Evolutionary conservation across 495 filamentous ascomycete genomes (phyloP).

Genomic region (Aspergillus diversus): DNA sequence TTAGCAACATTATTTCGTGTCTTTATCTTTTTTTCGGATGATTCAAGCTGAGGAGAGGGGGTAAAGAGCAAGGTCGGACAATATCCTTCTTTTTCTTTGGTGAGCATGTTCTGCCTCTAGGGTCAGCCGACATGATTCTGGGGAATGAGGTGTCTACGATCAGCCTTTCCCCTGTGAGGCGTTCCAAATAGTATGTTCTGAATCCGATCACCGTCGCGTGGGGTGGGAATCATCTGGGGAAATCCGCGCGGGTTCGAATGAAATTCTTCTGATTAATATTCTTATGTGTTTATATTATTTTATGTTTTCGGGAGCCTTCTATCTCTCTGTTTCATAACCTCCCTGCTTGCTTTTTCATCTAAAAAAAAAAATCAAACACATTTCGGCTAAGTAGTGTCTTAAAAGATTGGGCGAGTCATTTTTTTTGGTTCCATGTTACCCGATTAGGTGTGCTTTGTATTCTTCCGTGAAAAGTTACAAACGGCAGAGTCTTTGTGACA

Average conservation of each 20-base stretch:
- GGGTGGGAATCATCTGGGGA: constrained; percentile 31
- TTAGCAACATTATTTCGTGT: constrained; percentile 26
- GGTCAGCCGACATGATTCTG: constrained; percentile 24
- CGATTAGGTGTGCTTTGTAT: neutral
- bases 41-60: neutral
- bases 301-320: neutral
- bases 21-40: constrained; percentile 22
- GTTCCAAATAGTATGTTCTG: neutral
- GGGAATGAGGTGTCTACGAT: constrained; percentile 4
- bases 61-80: neutral
- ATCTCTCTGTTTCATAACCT: neutral
- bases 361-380: neutral
- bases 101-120: neutral
- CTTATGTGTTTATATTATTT: constrained; percentile 11
- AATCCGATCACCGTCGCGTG: constrained; percentile 28
- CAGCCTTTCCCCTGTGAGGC: neutral
- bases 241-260: constrained; percentile 19
- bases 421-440: constrained; percentile 1
- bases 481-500: too few relatives aligned
- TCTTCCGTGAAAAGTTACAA: too few relatives aligned
- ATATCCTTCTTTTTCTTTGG: neutral
- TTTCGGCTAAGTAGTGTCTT: neutral
- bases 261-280: constrained; percentile 22
- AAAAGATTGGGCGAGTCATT: neutral
- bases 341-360: constrained; percentile 1